These are phyloP conservation scores for Podospora pseudoanserina DNA, from an alignment of 495 filamentous ascomycete genomes.

Conservation along the genomic window DNA sequence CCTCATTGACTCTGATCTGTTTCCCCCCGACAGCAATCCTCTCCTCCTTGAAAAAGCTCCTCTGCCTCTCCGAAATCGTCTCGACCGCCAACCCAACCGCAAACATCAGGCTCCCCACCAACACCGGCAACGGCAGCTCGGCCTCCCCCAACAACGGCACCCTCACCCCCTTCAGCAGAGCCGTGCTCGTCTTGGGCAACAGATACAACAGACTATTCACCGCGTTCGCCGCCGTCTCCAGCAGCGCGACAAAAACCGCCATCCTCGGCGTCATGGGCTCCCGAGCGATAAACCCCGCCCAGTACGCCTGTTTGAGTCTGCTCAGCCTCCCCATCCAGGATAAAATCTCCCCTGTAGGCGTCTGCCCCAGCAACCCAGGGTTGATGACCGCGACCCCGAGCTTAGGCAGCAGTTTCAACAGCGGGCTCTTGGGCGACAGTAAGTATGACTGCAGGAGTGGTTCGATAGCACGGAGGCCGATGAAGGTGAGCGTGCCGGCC, in stretches of 20 bases:
- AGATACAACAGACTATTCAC: constrained; percentile 46
- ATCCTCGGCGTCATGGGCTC: constrained; percentile 41
- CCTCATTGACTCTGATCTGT: constrained; percentile 37
- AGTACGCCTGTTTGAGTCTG: constrained; percentile 51
- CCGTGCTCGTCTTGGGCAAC: constrained; percentile 37
- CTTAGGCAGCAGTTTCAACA: constrained; percentile 21
- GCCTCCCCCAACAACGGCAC: background rate
- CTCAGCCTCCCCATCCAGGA: constrained; percentile 48
- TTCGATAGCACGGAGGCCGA: constrained; percentile 55
- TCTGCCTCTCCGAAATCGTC: constrained; percentile 49
- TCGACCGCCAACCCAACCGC: constrained; percentile 47
- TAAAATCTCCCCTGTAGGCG: constrained; percentile 29
- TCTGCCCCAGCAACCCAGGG: constrained; percentile 15
- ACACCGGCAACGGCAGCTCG: constrained; percentile 23
- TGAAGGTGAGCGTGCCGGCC: constrained; percentile 51
- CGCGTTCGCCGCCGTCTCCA: constrained; percentile 49
- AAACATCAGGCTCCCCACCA: constrained; percentile 45
- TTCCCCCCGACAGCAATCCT: constrained; percentile 20
- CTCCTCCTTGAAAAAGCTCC: constrained; percentile 50
- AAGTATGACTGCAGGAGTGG: constrained; percentile 56
- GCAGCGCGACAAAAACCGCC: constrained; percentile 35
- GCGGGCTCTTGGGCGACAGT: constrained; percentile 25
- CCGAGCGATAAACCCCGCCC: constrained; percentile 36
- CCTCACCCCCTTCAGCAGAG: constrained; percentile 23
- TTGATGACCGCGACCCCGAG: constrained; percentile 18